Evolutionary conservation across 768 basidiomycete species (phyloP), one percentile per base, ranked within the genome.

Genomic region (Lactarius sp.): DNA sequence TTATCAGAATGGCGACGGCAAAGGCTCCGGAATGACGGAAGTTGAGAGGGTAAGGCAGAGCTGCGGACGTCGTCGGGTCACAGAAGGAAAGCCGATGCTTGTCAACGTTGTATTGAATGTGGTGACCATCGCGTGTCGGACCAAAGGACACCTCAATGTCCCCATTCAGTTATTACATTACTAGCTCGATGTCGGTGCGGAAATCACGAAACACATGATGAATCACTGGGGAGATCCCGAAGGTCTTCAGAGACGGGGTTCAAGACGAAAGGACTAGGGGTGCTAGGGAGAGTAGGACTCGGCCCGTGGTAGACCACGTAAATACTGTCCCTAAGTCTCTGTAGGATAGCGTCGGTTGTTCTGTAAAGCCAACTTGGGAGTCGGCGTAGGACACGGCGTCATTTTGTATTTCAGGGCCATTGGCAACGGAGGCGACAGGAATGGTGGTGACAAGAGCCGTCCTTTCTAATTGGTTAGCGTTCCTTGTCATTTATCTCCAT

Each of bases 401-500:
- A 58, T 85, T 83, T 42, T 80, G 80, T 67, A 85, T 87, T 49
- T 84, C 80, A 66, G 66, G 75, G 46, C 36, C 68, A 70, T 72
- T 80, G 75, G 61, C 67, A 62, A 69, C 90, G 8, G 88, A 92
- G 0, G 79, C 72, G 62, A 98, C 82, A 18, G 97, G 96, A 42
- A 98, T 89, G 70, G 98, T 83, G 27, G 90, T 90, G 66, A 98
- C 86, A 61, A 96, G 80, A 76, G 10, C 94, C 92, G 59, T 86
- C 85, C 70, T 93, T 94, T 42, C 84, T 94, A 98, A 74, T 99
- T 98, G 74, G 94, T 80, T 98, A 95, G 69, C 90, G 92, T 75
- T 98, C 96, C 73, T 94, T 93, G 66, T 87, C 84, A 0, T 83
- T 79, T 69, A 86, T 86, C 67, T 81, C 82, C 68, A 98, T 77